phyloP scores from a whole-genome alignment of 129 eudicot genomes.

The Flaveria trinervia region DNA sequence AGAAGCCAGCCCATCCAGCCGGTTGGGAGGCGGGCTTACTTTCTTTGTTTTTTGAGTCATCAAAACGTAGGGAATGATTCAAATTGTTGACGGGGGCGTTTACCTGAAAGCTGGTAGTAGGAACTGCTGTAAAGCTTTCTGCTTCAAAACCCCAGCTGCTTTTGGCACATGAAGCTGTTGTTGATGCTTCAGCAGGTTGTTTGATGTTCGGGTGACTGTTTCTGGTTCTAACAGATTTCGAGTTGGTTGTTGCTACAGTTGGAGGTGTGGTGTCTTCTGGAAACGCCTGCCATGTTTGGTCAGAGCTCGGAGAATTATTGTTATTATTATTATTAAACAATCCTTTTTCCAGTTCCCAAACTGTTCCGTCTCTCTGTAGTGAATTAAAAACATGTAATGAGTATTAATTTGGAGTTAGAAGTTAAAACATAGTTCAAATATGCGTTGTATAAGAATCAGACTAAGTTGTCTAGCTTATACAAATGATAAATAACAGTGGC shows the following conservation, averaged over 20 bases:
- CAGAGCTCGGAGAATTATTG: conserved; percentile 43
- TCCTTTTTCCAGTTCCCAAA: conserved; percentile 73
- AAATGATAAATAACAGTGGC: neutral
- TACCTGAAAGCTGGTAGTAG: conserved; percentile 53
- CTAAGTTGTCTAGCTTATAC: too few species aligned
- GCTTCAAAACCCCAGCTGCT: conserved; percentile 73
- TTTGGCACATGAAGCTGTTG: conserved; percentile 32
- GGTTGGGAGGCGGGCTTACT: conserved; percentile 78
- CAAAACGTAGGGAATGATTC: conserved; percentile 49
- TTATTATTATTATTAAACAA: conserved; percentile 48
- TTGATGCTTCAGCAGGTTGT: conserved; percentile 35
- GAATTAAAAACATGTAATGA: neutral
- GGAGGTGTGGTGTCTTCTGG: conserved; percentile 46
- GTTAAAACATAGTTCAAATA: too few species aligned
- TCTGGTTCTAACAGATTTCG: conserved; percentile 81
- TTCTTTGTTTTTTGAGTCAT: conserved; percentile 54
- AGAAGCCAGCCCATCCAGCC: conserved; percentile 99
- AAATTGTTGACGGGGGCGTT: conserved; percentile 37
- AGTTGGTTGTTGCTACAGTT: conserved; percentile 27
- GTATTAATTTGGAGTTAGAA: neutral
- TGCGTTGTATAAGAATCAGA: too few species aligned
- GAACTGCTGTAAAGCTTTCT: conserved; percentile 73
- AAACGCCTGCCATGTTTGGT: conserved; percentile 79
- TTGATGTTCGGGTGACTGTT: conserved; percentile 53
- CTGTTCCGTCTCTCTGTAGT: conserved; percentile 52